These are phyloP conservation scores for Cryomyces minteri DNA, from an alignment of 495 filamentous ascomycete species.

Conservation along the genomic window DNA sequence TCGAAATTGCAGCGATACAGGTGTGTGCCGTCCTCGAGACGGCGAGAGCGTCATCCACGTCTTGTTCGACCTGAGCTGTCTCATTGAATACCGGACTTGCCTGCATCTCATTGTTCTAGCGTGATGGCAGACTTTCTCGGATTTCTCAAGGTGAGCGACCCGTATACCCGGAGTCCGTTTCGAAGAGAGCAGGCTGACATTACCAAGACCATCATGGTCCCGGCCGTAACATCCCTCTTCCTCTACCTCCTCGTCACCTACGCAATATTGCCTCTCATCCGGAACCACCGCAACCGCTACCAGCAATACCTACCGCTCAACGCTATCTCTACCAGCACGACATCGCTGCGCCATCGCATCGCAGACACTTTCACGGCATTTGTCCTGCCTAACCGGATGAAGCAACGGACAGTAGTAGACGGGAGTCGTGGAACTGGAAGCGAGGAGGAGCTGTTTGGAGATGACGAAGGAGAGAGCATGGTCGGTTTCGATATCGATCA, in stretches of 20 bases:
- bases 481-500: slow-evolving; percentile 37
- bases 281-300: slow-evolving; percentile 51
- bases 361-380: slow-evolving; percentile 33
- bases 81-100: too few species aligned
- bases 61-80: too few species aligned
- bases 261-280: slow-evolving; percentile 56
- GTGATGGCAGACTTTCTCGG: not conserved
- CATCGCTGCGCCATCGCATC: slow-evolving; percentile 41
- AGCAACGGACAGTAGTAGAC: slow-evolving; percentile 23
- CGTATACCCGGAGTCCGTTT: not conserved
- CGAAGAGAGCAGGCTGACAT: not conserved
- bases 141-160: not conserved
- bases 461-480: slow-evolving; percentile 48
- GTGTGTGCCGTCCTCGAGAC: too few species aligned
- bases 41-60: too few species aligned
- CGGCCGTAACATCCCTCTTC: slow-evolving; percentile 55
- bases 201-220: slow-evolving; percentile 39
- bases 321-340: slow-evolving; percentile 39
- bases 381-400: slow-evolving; percentile 32
- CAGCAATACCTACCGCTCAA: slow-evolving; percentile 28
- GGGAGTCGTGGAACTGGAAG: not conserved
- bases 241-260: slow-evolving; percentile 58
- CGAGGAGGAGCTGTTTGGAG: slow-evolving; percentile 48
- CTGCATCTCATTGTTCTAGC: not conserved
- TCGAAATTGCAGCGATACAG: too few species aligned